Percentiles rank a stretch among this genome's conserved stretches.
phyloP scores from a whole-genome alignment of 2,329 filamentous ascomycete genomes.

The Xylariaceae sp. region DNA sequence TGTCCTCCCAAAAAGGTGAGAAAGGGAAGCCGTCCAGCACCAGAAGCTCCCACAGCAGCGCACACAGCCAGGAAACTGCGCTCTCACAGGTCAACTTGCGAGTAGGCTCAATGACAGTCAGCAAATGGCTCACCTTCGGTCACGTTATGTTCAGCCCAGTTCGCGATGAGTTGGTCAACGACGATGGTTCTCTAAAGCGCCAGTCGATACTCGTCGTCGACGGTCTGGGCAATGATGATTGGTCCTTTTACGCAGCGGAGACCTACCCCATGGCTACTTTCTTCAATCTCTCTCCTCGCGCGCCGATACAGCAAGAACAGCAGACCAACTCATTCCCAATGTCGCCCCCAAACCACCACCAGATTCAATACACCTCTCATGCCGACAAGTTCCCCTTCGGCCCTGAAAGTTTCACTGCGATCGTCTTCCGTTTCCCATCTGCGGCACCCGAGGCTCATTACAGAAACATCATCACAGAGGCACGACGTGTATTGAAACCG shows the following conservation, averaged over 20 bases:
- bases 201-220: conserved; percentile 74
- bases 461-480: conserved; percentile 69
- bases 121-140: conserved; percentile 84
- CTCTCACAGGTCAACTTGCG: conserved; percentile 72
- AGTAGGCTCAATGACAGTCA: conserved; percentile 78
- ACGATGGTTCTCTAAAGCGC: conserved; percentile 49
- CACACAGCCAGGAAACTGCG: conserved; percentile 57
- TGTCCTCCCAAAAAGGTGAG: conserved; percentile 31
- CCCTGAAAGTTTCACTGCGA: conserved; percentile 69
- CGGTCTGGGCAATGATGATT: conserved; percentile 82
- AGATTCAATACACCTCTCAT: conserved; percentile 66
- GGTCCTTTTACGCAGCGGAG: conserved; percentile 82
- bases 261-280: conserved; percentile 73
- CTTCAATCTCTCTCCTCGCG: conserved; percentile 68
- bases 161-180: conserved; percentile 64
- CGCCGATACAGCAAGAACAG: conserved; percentile 47
- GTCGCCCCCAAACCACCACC: conserved; percentile 69
- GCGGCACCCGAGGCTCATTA: conserved; percentile 68
- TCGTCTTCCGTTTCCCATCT: conserved; percentile 74
- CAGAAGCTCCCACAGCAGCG: conserved; percentile 43
- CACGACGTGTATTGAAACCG: conserved; percentile 73
- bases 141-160: conserved; percentile 80
- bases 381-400: conserved; percentile 71
- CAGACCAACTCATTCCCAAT: conserved; percentile 48
- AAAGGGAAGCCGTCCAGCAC: conserved; percentile 22